Base-by-base conservation (phyloP, 2,329 filamentous ascomycete genomes). In the Penicillium concentricum region DNA sequence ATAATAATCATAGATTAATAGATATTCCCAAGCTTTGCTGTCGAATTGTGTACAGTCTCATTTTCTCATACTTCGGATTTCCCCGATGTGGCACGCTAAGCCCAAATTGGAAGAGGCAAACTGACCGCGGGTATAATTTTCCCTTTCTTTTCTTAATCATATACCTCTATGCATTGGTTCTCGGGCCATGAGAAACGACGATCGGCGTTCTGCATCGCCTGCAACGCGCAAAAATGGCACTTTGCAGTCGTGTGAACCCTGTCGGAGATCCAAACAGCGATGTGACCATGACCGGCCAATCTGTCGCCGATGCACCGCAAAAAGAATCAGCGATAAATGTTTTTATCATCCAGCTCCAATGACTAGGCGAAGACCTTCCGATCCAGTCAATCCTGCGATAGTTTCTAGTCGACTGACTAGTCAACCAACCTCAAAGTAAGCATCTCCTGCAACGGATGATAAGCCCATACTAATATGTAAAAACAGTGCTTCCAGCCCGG, bases 281-380 rank as follows among this genome's bases (percentile, higher is more conserved):
- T 75, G 72, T 56, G 72, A 74, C 45, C 72, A 75, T 56, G 66
- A 63, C 7, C 62, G 68, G 41, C 73, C 73, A 2, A 61, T 73
- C 7, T 75, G 72, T 57, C 65, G 67, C 26, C 59, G 69, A 61
- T 74, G 72, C 46, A 54, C 57, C n/a, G 45, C 64, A 5, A 72
- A 71, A 47, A 65, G 68, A 28, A 70, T 72, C 43, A 58, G 51
- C 8, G 61, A 68, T 18, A 61, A 64, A 56, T 75, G 73, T 47
- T 72, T 72, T 44, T 74, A 75, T 49, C 73, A 75, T 56, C 73
- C 73, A 46, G 70, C 73, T 6, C 73, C 72, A 5, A 75, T 75
- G 73, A 74, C 72, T 20, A 74, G 67, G 30, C 55, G 62, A n/a
- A 59, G 59, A 20, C 54, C 44, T 22, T 59, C 57, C 5, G 60